Conservation (phyloP, 192 early-diverging fungal species). For the Backusella circina region DNA sequence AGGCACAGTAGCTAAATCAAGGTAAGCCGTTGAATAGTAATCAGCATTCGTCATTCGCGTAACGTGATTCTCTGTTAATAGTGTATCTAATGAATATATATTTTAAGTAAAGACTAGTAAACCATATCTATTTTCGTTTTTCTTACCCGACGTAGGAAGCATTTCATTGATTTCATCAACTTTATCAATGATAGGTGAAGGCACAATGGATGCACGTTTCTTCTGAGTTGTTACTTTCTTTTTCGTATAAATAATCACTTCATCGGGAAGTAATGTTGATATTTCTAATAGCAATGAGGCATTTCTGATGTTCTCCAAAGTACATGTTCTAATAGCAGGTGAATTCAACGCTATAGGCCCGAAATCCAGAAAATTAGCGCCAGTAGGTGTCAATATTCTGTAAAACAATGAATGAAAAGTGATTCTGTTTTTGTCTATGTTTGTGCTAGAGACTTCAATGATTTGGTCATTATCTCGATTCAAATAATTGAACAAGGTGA, state of each 20-base stretch:
- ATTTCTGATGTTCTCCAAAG: slow-evolving; percentile 78
- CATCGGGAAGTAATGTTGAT: slow-evolving; percentile 39
- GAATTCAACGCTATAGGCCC: slow-evolving; percentile 81
- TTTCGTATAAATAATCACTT: slow-evolving; percentile 27
- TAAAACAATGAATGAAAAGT: slow-evolving; percentile 97
- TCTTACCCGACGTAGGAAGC: not conserved
- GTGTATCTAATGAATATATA: not conserved
- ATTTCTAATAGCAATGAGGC: slow-evolving; percentile 41
- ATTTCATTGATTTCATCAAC: not conserved
- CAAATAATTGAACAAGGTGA: slow-evolving; percentile 85
- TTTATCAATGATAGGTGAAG: not conserved
- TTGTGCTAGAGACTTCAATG: slow-evolving; percentile 88
- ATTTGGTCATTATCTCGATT: slow-evolving; percentile 87
- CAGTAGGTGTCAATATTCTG: slow-evolving; percentile 73
- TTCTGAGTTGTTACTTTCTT: slow-evolving; percentile 21
- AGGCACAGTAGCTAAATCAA: slow-evolving; percentile 26
- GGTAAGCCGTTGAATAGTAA: slow-evolving; percentile 22
- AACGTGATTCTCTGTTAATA: not conserved
- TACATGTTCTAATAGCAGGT: slow-evolving; percentile 68
- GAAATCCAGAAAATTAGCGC: slow-evolving; percentile 93
- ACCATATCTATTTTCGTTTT: not conserved
- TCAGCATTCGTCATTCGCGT: not conserved
- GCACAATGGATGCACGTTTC: not conserved
- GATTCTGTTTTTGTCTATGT: slow-evolving; percentile 91
- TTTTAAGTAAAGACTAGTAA: not conserved